A percentile compares a stretch with the other conserved stretches of the same genome.
Evolutionary conservation across 176 grass and related monocot species (phyloP).

Genomic region (Oryza brachyantha): DNA sequence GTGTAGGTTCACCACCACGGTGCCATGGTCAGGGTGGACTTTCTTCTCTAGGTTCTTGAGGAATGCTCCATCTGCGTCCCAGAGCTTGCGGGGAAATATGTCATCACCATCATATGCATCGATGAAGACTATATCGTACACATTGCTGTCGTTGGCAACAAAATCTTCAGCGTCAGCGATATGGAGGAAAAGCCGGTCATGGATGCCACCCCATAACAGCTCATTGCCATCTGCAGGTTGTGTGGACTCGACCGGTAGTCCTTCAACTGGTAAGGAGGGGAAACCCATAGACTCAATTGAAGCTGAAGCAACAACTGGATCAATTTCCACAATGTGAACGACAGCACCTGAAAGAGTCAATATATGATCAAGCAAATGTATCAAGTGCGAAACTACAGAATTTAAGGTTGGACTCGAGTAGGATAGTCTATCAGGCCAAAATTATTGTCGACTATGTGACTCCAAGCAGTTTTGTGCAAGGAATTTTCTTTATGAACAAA

Average conservation of each 20-base stretch:
- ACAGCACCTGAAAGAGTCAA: conserved; percentile 56
- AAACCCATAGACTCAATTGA: conserved; percentile 92
- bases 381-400: not conserved
- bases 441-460: not conserved
- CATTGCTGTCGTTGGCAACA: conserved; percentile 26
- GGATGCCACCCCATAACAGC: conserved; percentile 58
- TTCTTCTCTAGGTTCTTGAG: conserved; percentile 59
- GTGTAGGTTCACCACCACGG: conserved; percentile 86
- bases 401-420: not conserved
- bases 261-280: conserved; percentile 43
- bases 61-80: conserved; percentile 64
- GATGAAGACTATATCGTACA: conserved; percentile 79
- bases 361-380: conserved; percentile 5
- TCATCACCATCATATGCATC: conserved; percentile 86
- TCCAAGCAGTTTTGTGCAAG: not conserved
- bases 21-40: conserved; percentile 71
- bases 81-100: conserved; percentile 78
- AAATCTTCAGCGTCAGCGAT: conserved; percentile 67
- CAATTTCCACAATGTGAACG: conserved; percentile 85
- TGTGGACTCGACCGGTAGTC: conserved; percentile 4
- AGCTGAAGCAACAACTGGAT: conserved; percentile 68
- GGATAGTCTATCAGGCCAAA: not conserved
- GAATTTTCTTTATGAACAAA: not conserved
- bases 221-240: conserved; percentile 33
- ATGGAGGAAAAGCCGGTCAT: conserved; percentile 56